phyloP scores from a whole-genome alignment of 306 rosid species.

The Begonia masoniana region DNA sequence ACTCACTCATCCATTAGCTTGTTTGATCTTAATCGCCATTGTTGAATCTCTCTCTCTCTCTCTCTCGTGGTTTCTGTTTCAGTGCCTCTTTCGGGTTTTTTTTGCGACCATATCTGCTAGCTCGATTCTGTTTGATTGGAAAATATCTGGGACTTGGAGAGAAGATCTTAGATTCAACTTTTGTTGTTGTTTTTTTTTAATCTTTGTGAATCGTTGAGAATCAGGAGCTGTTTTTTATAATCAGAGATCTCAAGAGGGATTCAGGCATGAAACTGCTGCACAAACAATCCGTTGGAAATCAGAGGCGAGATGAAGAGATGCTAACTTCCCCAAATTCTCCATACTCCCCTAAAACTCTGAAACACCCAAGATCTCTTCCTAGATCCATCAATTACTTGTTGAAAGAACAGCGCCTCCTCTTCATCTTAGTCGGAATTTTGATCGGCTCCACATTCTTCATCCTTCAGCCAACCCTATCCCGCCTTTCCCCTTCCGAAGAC shows the following conservation, averaged over 20 bases:
- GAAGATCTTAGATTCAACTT: no score
- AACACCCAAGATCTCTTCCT: conserved; percentile 72
- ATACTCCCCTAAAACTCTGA: conserved; percentile 65
- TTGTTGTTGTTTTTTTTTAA: no score
- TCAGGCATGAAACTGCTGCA: conserved; percentile 52
- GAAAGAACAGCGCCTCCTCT: conserved; percentile 61
- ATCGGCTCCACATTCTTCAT: conserved; percentile 48
- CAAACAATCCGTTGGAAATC: conserved; percentile 52
- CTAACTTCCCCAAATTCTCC: conserved; percentile 21
- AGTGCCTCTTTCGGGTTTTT: no score
- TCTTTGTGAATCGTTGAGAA: no score
- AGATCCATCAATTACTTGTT: conserved; percentile 77
- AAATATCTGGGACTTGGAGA: no score
- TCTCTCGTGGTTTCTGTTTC: no score
- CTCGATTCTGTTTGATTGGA: no score
- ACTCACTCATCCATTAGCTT: no score
- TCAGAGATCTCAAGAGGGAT: not conserved
- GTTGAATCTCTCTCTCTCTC: no score
- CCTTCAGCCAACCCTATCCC: conserved; percentile 69
- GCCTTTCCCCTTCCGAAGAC: conserved; percentile 13
- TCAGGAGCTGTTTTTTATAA: no score
- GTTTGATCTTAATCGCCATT: no score
- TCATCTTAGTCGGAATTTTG: conserved; percentile 50
- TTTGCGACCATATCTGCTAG: no score
- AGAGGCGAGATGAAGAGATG: conserved; percentile 70